Evolutionary conservation across 192 early-diverging fungal genomes (phyloP).

Genomic region (Gigaspora rosea): DNA sequence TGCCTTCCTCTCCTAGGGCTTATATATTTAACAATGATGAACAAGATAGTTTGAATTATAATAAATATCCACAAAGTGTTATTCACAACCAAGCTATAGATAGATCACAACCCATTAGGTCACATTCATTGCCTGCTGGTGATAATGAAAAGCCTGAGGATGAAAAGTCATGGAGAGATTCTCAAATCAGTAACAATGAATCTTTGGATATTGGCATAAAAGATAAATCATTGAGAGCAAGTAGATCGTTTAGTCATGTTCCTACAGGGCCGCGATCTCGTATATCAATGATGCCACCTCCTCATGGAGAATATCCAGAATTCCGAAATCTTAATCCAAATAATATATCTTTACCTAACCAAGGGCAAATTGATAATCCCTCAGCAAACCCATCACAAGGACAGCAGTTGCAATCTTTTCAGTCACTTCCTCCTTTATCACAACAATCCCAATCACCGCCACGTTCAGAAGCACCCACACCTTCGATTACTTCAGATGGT

Average conservation of each 20-base stretch:
- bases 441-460: neutral
- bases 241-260: constrained; percentile 22
- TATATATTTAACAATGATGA: neutral
- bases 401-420: neutral
- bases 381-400: neutral
- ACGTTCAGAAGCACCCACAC: neutral
- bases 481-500: neutral
- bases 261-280: neutral
- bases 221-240: neutral
- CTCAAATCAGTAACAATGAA: neutral
- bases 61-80: neutral
- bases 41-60: neutral
- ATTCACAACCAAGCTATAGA: neutral
- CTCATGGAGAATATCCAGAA: constrained; percentile 5
- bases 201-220: neutral
- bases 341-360: neutral
- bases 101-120: neutral
- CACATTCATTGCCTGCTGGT: constrained; percentile 10
- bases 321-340: neutral
- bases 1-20: constrained; percentile 7
- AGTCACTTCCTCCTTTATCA: neutral
- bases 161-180: neutral
- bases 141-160: neutral
- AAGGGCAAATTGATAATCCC: neutral
- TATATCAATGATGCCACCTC: constrained; percentile 1